Evolutionary conservation across 78 protist genomes (phyloP), one percentile per base, ranked within the genome.

Genomic region (Mastigamoeba balamuthi): DNA sequence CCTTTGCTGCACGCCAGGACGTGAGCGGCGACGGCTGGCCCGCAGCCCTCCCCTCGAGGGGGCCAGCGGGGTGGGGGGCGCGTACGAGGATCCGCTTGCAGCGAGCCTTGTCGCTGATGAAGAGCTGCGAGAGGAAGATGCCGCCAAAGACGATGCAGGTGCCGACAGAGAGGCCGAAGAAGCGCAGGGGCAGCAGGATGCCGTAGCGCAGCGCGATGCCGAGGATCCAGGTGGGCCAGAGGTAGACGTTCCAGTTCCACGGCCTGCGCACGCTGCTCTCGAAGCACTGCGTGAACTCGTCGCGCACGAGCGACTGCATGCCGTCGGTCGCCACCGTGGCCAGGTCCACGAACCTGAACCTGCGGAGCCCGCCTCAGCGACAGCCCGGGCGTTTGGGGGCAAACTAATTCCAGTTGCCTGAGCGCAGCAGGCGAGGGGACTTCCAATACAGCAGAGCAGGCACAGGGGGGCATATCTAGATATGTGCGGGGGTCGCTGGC

Each of bases 191-290:
- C 72, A 90, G 74, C 17, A 90, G 66, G 1, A 90, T 69, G 63
- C 76, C 6, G 48, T 88, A 88, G 43, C 94, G 83, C 43, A 81
- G 35, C 7, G 79, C 48, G 3, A 76, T 73, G 40, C 94, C 94
- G 27, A 90, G 30, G 33, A 76, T 6, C 91, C 91, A 90, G 53
- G 75, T 68, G 10, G 87, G 84, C 36, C 82, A 83, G 28, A 90
- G 74, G 76, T 75, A 86, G 6, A 76, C 28, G 42, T 87, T 90
- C 86, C 81, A 90, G 74, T 90, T 90, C 94, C 94, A 90, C 42
- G 82, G 75, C 40, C 30, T 40, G 1, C 40, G 63, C 40, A 33
- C 72, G 28, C 64, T 72, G 39, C 70, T 30, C 9, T 66, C 73
- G 29, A 88, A 88, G 77, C 90, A 85, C 48, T 72, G 41, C 17